Percentiles rank a stretch among this genome's conserved stretches.
Conservation (phyloP, 345 rosid genomes). For the Balakata baccata region DNA sequence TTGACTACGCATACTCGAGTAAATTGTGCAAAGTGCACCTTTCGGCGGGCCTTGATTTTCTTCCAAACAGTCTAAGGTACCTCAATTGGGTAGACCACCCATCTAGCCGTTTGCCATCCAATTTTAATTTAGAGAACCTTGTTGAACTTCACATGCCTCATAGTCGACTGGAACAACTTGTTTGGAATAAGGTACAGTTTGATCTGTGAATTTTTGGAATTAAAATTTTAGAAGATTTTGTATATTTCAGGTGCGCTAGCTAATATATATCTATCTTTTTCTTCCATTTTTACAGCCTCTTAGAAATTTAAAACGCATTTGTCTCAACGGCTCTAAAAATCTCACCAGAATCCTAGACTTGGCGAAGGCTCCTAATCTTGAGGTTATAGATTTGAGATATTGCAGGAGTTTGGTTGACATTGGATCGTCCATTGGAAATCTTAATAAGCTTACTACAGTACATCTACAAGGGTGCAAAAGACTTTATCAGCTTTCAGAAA, state of each 20-base stretch:
- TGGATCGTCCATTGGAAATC: background rate
- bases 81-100: background rate
- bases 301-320: conserved; percentile 1
- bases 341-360: background rate
- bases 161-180: background rate
- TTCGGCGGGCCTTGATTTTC: conserved; percentile 12
- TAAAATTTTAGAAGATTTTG: background rate
- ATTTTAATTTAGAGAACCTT: background rate
- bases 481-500: background rate
- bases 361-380: background rate
- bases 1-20: background rate
- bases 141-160: background rate
- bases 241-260: background rate
- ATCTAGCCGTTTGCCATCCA: background rate
- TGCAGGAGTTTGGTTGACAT: background rate
- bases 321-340: background rate
- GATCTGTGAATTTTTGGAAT: background rate
- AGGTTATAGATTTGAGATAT: background rate
- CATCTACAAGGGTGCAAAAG: background rate
- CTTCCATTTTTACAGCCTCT: conserved; percentile 1
- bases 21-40: too few species aligned
- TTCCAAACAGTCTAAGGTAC: background rate
- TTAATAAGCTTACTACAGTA: background rate
- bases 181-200: conserved; percentile 4
- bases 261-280: background rate